A percentile compares a stretch with the other conserved stretches of the same genome.
phyloP scores from a whole-genome alignment of 257 asterid species.

The Ballota nigra region DNA sequence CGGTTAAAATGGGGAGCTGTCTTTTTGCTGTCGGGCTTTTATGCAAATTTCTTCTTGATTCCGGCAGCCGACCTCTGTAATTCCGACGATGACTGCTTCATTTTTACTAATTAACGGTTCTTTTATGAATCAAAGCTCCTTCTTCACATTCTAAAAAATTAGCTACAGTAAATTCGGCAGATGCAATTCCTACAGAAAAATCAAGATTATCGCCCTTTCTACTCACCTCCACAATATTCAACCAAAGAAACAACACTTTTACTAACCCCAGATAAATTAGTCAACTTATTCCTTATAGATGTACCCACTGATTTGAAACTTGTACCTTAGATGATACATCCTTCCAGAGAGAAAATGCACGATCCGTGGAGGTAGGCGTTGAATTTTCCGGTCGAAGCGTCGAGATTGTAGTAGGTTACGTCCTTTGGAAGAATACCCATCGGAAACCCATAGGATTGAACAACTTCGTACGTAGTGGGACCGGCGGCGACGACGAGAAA shows the following conservation, averaged over 20 bases:
- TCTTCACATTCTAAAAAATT: too few relatives aligned
- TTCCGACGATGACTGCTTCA: too few relatives aligned
- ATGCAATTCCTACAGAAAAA: conserved; percentile 78
- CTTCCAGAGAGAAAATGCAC: conserved; percentile 76
- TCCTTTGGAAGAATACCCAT: conserved; percentile 75
- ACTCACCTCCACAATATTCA: conserved; percentile 66
- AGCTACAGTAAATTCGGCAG: conserved; percentile 55
- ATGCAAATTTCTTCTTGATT: too few relatives aligned
- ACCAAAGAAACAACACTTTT: conserved; percentile 66
- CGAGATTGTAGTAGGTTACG: conserved; percentile 60
- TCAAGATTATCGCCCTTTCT: conserved; percentile 50
- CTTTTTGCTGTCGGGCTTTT: too few relatives aligned
- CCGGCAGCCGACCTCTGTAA: too few relatives aligned
- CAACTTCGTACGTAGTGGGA: conserved; percentile 57
- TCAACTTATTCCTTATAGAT: conserved; percentile 49
- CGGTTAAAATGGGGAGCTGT: too few relatives aligned
- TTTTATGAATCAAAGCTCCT: too few relatives aligned
- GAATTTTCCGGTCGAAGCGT: conserved; percentile 53
- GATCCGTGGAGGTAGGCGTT: conserved; percentile 52
- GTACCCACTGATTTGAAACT: conserved; percentile 57
- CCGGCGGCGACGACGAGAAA: conserved; percentile 33
- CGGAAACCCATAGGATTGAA: conserved; percentile 57
- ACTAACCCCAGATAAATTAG: conserved; percentile 61
- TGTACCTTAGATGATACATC: conserved; percentile 61
- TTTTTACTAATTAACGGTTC: too few relatives aligned